Base-by-base conservation (phyloP, 192 early-diverging fungal genomes). In the Podochytrium sp. region DNA sequence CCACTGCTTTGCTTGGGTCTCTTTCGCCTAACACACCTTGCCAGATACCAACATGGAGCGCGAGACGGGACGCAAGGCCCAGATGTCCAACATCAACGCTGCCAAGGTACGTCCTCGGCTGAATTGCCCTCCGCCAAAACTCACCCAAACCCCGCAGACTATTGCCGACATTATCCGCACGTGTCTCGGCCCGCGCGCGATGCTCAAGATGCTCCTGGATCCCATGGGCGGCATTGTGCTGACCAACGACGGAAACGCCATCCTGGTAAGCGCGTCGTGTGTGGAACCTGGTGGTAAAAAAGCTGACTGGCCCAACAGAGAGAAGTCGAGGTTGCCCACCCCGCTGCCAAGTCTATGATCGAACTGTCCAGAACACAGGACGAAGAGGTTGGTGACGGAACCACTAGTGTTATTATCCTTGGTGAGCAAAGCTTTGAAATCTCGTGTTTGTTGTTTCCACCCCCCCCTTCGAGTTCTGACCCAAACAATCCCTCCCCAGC, bases 201-300 rank as follows among this genome's bases (percentile, higher is more conserved):
- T 99, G 98, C 87, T 99, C 68, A 99, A 99, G 84, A 98, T 99
- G 98, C 87, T 99, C 68, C 79, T 99, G 76, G 98, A 99, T 82
- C 98, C 98, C 25, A 99, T 99, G 98, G 98, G 98, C 77, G 98
- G 98, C 38, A 94, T 99, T 70, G 92, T 97, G 4, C 81, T 99
- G 78, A 99, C 98, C 34, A 98, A 98, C 82, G 98, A 99, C 76
- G 98, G 98, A 69, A 96, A 96, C 81, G 98, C 98, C 3, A n/a
- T n/a, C n/a, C n/a, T n/a, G n/a, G n/a, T n/a, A n/a, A n/a, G n/a
- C n/a, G n/a, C n/a, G n/a, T n/a, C n/a, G n/a, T n/a, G n/a, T n/a
- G n/a, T n/a, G n/a, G n/a, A n/a, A n/a, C n/a, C n/a, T n/a, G n/a
- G n/a, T n/a, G n/a, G n/a, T n/a, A n/a, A n/a, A n/a, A n/a, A n/a